A percentile compares a stretch with the other conserved stretches of the same genome.
Evolutionary conservation across 495 filamentous ascomycete genomes (phyloP).

Genomic region (Evernia prunastri): DNA sequence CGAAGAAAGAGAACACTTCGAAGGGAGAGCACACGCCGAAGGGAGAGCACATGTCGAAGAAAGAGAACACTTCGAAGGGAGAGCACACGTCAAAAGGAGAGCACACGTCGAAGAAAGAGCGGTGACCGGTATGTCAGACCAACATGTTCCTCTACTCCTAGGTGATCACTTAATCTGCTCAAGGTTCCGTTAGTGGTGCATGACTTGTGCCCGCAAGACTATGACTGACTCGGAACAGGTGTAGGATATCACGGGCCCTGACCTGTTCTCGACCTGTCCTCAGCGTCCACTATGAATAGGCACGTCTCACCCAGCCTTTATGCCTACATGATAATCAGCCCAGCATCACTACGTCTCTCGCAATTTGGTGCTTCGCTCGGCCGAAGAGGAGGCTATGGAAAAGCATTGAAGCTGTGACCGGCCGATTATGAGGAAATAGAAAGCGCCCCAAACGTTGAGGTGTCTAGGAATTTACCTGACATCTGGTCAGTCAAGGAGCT

Average conservation of each 20-base stretch:
- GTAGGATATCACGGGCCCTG: not conserved
- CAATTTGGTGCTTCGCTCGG: not conserved
- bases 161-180: not conserved
- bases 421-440: not conserved
- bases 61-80: no score
- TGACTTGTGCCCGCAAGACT: not conserved
- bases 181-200: no score
- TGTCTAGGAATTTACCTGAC: not conserved
- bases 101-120: slow-evolving; percentile 2
- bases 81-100: no score
- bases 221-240: not conserved
- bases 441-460: not conserved
- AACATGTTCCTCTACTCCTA: not conserved
- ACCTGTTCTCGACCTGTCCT: no score
- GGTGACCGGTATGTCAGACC: slow-evolving; percentile 12
- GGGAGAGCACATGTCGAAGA: no score
- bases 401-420: not conserved
- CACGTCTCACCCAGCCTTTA: not conserved
- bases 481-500: not conserved
- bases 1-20: not conserved
- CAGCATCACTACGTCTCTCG: not conserved
- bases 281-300: no score
- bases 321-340: not conserved
- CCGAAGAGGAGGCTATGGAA: not conserved
- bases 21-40: no score